Evolutionary conservation across 1,284 basidiomycete genomes (phyloP).

Genomic region (Athelia psychrophila): DNA sequence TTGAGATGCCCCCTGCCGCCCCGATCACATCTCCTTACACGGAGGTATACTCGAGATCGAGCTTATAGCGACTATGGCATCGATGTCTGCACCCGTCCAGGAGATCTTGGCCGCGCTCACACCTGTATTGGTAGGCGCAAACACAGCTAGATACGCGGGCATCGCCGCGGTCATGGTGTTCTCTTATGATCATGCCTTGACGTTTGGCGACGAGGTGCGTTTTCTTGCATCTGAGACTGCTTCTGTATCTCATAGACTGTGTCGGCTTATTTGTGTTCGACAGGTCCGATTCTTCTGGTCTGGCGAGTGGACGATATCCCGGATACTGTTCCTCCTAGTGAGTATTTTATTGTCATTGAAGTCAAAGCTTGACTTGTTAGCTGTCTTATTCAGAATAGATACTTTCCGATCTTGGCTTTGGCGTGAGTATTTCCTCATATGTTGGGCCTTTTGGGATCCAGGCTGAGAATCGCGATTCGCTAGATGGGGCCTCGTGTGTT

Average conservation of each 20-base stretch:
- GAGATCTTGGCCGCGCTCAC: no score
- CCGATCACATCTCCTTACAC: no score
- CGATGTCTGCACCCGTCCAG: no score
- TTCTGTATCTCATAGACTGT: background rate
- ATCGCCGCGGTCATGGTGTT: background rate
- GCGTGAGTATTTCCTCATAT: conserved; percentile 11
- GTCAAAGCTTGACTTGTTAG: background rate
- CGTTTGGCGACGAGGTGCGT: background rate
- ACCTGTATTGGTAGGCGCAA: background rate
- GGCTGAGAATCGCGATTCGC: background rate
- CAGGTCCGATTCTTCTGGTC: conserved; percentile 26
- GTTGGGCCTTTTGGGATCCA: no score
- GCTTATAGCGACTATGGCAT: no score
- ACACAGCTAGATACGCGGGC: background rate
- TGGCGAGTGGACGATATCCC: conserved; percentile 20
- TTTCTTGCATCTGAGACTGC: background rate
- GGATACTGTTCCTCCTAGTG: conserved; percentile 22
- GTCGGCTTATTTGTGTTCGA: no score
- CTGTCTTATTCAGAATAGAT: conserved; percentile 19
- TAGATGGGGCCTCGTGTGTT: background rate
- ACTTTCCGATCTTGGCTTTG: conserved; percentile 15
- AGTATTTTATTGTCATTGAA: conserved; percentile 1
- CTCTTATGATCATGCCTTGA: background rate
- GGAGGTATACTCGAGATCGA: no score
- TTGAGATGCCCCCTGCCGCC: no score